Evolutionary conservation across 305 asterid species (phyloP), one percentile per base, ranked within the genome.

Genomic region (Rubia balearica): DNA sequence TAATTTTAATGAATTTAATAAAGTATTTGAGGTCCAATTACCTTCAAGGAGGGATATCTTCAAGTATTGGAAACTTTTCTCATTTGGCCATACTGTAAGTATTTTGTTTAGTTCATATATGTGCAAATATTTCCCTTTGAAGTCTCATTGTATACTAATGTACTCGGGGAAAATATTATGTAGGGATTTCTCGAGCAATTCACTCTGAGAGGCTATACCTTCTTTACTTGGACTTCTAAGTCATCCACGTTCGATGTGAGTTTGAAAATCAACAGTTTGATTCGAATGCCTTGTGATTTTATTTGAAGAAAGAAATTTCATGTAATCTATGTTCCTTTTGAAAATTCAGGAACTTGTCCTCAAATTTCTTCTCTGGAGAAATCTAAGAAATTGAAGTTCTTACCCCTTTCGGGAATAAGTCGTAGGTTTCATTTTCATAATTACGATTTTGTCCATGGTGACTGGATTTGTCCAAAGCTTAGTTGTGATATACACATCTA

Each of bases 111-210:
- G 43, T 42, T 51, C 10, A n/a, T 30, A 69, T 62, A 68, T 10
- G 51, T 5, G 48, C 11, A 2, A 42, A 68, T 16, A 3, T 2
- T 24, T 7, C 73, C 41, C 11, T 59, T 48, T 64, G 27, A 66
- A 16, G 8, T 45, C 46, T 53, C 59, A 22, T 38, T 71, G 49
- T 76, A 19, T 64, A 53, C 60, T 51, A 49, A 80, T 60, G 30
- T 12, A 19, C 73, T 71, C 65, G 11, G 11, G 27, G n/a, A 63
- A 12, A 66, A 30, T 75, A 43, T 49, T 63, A 53, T 4, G 4
- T 71, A 94, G 99, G 89, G 99, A 94, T 77, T 85, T 94, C 70
- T 94, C 99, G 1, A 89, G 98, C 85, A 94, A 89, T 81, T 81
- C 92, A 30, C 85, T 94, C 61, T 86, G 76, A 81, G 98, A 98